Evolutionary conservation across 768 basidiomycete species (phyloP).

Genomic region (Suillus paluster): DNA sequence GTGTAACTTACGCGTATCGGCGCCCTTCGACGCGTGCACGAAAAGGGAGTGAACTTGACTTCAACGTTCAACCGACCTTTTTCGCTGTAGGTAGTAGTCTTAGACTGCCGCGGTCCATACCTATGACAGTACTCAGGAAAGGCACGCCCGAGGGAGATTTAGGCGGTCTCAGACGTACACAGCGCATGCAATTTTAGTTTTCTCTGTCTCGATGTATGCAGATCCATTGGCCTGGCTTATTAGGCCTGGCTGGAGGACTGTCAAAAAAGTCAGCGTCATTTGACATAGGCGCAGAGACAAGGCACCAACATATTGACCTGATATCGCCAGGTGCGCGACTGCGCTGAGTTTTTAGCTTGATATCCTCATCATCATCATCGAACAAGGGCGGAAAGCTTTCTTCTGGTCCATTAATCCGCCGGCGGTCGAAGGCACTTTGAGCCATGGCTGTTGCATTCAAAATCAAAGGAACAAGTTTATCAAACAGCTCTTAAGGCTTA

Average conservation of each 20-base stretch:
- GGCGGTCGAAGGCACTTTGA: conserved; percentile 74
- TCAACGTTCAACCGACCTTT: conserved; percentile 91
- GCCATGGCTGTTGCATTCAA: conserved; percentile 39
- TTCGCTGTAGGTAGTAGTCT: conserved; percentile 81
- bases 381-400: conserved; percentile 73
- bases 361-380: conserved; percentile 39
- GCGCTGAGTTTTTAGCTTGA: conserved; percentile 30
- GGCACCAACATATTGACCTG: conserved; percentile 76
- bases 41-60: conserved; percentile 96
- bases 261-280: conserved; percentile 15
- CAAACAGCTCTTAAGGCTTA: conserved; percentile 19
- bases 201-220: conserved; percentile 92
- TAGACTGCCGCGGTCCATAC: conserved; percentile 86
- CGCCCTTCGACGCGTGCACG: conserved; percentile 73
- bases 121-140: conserved; percentile 37
- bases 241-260: conserved; percentile 89
- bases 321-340: conserved; percentile 66
- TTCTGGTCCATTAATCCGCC: conserved; percentile 91
- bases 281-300: conserved; percentile 8
- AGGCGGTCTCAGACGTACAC: conserved; percentile 62
- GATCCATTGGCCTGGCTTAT: conserved; percentile 96
- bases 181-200: conserved; percentile 93
- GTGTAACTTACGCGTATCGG: conserved; percentile 76
- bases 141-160: conserved; percentile 12
- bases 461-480: not conserved